Conservation (phyloP, 1,284 basidiomycete genomes). For the Sphaerobolus stellatus region DNA sequence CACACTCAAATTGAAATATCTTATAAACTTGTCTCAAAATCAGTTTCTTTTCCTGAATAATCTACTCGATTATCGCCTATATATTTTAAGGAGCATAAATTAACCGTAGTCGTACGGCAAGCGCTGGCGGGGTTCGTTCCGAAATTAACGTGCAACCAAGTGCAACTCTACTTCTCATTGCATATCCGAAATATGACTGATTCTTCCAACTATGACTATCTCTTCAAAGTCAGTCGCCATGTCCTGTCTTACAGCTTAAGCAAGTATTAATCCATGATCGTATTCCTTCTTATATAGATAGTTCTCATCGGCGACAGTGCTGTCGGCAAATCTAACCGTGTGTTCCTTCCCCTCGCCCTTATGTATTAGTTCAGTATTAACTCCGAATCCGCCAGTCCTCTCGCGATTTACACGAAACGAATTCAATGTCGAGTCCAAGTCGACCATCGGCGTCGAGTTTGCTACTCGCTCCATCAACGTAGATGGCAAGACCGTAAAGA, state of each 20-base stretch:
- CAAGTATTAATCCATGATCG: background rate
- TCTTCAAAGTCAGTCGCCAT: constrained; percentile 82
- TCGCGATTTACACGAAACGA: constrained; percentile 98
- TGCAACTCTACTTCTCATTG: background rate
- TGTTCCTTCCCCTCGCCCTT: constrained; percentile 36
- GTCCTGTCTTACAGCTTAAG: background rate
- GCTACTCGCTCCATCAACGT: constrained; percentile 94
- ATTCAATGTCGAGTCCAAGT: constrained; percentile 98
- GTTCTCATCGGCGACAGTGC: constrained; percentile 99
- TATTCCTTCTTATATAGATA: constrained; percentile 52
- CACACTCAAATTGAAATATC: too few relatives aligned
- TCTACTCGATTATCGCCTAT: too few relatives aligned
- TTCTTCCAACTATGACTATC: constrained; percentile 91
- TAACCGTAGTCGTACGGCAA: too few relatives aligned
- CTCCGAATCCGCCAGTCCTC: constrained; percentile 44
- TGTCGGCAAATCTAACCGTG: constrained; percentile 88
- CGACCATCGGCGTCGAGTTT: constrained; percentile 99
- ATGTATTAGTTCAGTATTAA: background rate
- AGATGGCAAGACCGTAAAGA: constrained; percentile 96
- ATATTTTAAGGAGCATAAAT: too few relatives aligned
- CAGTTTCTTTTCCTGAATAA: too few relatives aligned
- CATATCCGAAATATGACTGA: constrained; percentile 61
- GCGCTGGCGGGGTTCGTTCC: too few relatives aligned
- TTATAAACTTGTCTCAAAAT: too few relatives aligned
- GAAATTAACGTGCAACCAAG: too few relatives aligned